Evolutionary conservation across 1,139 yeast genomes (phyloP).

Genomic region (Debaryomycetaceae sp.): DNA sequence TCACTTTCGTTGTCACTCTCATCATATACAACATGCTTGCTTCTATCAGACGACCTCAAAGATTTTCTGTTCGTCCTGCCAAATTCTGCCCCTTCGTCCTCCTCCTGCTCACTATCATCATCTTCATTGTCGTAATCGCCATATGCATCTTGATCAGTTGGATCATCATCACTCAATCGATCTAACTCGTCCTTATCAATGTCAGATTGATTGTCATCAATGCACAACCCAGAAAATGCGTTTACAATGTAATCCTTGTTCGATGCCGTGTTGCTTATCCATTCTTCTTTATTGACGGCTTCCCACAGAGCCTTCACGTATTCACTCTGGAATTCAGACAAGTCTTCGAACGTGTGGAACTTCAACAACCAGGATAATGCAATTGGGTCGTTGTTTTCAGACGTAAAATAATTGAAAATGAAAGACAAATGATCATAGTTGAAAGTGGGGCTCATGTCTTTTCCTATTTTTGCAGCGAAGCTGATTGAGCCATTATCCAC

Average conservation of each 20-base stretch:
- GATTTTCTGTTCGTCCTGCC: neutral
- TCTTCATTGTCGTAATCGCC: slow-evolving; percentile 7
- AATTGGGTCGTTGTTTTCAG: slow-evolving; percentile 20
- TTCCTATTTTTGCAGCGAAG: slow-evolving; percentile 43
- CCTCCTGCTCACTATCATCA: slow-evolving; percentile 14
- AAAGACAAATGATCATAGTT: slow-evolving; percentile 57
- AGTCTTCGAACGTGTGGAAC: slow-evolving; percentile 39
- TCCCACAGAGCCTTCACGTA: slow-evolving; percentile 64
- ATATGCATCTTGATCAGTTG: neutral
- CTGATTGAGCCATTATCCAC: slow-evolving; percentile 12
- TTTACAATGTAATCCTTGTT: slow-evolving; percentile 25
- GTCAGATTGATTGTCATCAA: slow-evolving; percentile 20
- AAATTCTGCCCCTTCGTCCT: slow-evolving; percentile 9
- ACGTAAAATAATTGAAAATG: slow-evolving; percentile 54
- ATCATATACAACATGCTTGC: neutral
- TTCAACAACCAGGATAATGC: slow-evolving; percentile 63
- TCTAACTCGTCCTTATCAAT: slow-evolving; percentile 4
- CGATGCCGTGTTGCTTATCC: slow-evolving; percentile 25
- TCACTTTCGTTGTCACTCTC: slow-evolving; percentile 22
- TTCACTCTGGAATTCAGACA: slow-evolving; percentile 49
- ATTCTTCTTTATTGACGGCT: slow-evolving; percentile 46
- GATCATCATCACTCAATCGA: neutral
- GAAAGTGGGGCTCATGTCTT: slow-evolving; percentile 63
- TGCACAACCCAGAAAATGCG: slow-evolving; percentile 24
- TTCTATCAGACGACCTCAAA: neutral